Evolutionary conservation across 257 asterid species (phyloP).

Genomic region (Penstemon newberryi): DNA sequence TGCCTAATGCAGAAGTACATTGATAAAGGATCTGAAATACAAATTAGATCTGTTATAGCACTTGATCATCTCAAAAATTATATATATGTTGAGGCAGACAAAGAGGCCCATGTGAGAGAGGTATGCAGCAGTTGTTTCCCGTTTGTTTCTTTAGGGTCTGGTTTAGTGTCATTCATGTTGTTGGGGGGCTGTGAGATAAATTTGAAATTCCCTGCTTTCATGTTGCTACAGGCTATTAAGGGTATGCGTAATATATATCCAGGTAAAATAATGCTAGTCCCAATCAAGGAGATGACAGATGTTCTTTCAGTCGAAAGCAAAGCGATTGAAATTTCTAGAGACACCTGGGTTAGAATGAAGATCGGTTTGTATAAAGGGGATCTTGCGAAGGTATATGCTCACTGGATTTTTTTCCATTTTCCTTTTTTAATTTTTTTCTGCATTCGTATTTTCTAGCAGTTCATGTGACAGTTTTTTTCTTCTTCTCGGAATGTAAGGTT

Average conservation of each 20-base stretch:
- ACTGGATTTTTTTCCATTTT: constrained; percentile 4
- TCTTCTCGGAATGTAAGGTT: constrained; percentile 52
- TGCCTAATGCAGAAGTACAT: constrained; percentile 94
- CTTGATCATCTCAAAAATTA: constrained; percentile 89
- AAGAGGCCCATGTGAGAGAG: constrained; percentile 97
- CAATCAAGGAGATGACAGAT: constrained; percentile 98
- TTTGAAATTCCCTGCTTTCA: constrained; percentile 16
- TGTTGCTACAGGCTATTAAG: constrained; percentile 66
- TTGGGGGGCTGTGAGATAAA: constrained; percentile 18
- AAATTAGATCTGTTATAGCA: constrained; percentile 81
- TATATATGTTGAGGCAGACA: constrained; percentile 87
- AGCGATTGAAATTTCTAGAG: constrained; percentile 83
- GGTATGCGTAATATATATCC: constrained; percentile 88
- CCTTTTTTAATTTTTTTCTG: neutral
- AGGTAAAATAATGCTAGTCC: constrained; percentile 75
- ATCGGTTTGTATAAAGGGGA: constrained; percentile 90
- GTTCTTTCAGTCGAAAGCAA: constrained; percentile 97
- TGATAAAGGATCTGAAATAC: constrained; percentile 84
- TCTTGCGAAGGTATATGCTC: constrained; percentile 70
- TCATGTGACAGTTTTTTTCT: constrained; percentile 20
- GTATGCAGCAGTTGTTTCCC: constrained; percentile 40
- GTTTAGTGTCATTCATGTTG: neutral
- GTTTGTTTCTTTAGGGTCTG: constrained; percentile 1
- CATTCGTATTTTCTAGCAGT: neutral
- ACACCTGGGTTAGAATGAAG: constrained; percentile 96